Evolutionary conservation across 192 early-diverging fungal species (phyloP).

Genomic region (Backusella tarrabulga): DNA sequence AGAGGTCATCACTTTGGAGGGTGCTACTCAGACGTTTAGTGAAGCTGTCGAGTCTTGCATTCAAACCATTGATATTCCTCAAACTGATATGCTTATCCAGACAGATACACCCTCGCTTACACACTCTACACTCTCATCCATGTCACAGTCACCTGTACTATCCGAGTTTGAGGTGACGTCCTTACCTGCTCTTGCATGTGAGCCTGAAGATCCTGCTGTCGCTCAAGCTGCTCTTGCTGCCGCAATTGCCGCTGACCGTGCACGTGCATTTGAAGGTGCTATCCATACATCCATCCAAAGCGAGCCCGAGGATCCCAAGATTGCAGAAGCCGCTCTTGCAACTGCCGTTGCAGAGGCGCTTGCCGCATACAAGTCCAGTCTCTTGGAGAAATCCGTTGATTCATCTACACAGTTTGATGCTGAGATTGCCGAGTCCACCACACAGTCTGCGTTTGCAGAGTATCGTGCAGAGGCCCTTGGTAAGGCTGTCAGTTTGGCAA

Average conservation of each 20-base stretch:
- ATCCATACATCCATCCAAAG: neutral
- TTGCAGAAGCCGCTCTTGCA: slow-evolving; percentile 31
- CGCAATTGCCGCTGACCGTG: neutral
- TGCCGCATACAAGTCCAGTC: neutral
- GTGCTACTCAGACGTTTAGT: neutral
- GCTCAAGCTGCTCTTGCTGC: neutral
- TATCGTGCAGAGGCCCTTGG: neutral
- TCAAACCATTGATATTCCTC: neutral
- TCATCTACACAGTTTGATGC: neutral
- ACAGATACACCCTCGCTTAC: neutral
- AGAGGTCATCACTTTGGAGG: neutral
- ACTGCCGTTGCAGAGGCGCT: slow-evolving; percentile 32
- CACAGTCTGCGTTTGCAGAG: neutral
- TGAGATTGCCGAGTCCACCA: neutral
- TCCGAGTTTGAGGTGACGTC: slow-evolving; percentile 25
- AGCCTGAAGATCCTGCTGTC: neutral
- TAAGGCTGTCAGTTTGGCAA: neutral
- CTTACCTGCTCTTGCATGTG: neutral
- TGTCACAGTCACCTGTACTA: slow-evolving; percentile 22
- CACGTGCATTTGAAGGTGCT: neutral
- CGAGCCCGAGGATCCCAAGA: slow-evolving; percentile 6
- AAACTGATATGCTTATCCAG: neutral
- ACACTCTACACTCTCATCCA: slow-evolving; percentile 7
- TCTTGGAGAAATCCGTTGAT: neutral
- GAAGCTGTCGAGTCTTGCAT: neutral